Conservation (phyloP, 2,329 filamentous ascomycete genomes). For the Pseudogymnoascus pannorum region DNA sequence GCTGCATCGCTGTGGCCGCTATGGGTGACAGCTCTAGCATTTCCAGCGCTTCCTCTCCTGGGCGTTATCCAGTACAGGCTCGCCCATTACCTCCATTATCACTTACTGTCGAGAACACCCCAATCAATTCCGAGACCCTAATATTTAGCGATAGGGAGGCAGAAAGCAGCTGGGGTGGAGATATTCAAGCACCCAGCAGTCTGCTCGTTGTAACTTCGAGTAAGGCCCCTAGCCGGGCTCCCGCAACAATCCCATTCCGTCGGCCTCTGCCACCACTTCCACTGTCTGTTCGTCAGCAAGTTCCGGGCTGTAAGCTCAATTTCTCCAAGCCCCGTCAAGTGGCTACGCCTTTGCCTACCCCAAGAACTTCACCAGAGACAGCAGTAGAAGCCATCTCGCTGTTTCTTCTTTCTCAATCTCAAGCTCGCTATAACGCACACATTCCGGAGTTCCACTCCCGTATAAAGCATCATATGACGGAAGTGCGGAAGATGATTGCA, state of each 20-base stretch:
- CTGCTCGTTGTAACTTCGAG: not conserved
- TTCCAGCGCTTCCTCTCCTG: not conserved
- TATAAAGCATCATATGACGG: not conserved
- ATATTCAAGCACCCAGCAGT: not conserved
- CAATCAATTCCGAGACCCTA: not conserved
- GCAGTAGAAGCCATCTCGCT: slow-evolving; percentile 2
- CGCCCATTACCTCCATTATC: not conserved
- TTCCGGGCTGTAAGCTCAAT: not conserved
- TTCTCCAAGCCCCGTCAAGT: not conserved
- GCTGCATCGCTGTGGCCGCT: not conserved
- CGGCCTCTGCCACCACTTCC: not conserved
- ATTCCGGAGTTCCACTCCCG: not conserved
- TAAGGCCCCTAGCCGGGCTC: not conserved
- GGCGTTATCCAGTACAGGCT: not conserved
- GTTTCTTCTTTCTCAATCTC: not conserved
- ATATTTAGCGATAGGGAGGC: not conserved
- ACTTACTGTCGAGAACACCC: not conserved
- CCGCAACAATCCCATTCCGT: not conserved
- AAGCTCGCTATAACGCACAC: not conserved
- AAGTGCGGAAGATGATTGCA: not conserved
- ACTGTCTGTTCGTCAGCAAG: not conserved
- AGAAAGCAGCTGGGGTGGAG: not conserved
- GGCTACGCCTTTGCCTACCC: not conserved
- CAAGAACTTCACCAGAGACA: not conserved
- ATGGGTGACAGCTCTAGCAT: not conserved